Percentiles rank a stretch among this genome's conserved stretches.
Evolutionary conservation across 768 basidiomycete genomes (phyloP).

Genomic region (Fomitopsis pulvina): DNA sequence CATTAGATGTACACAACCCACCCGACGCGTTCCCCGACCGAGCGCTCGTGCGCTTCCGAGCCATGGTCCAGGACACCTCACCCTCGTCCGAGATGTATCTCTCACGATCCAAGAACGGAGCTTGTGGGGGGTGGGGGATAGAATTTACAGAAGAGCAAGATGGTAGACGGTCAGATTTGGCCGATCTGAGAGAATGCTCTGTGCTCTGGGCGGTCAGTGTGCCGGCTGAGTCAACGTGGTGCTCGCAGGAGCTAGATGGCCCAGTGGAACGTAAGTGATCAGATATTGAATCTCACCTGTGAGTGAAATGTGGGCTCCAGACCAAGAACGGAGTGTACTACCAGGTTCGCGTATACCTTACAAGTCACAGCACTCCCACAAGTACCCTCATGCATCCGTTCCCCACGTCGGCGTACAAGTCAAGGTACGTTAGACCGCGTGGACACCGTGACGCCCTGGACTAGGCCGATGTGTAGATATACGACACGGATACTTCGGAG

Average conservation of each 20-base stretch:
- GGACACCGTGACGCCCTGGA: neutral
- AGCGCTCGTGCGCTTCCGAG: conserved; percentile 65
- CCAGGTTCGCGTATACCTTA: conserved; percentile 3
- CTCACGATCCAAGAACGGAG: conserved; percentile 32
- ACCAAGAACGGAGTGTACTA: neutral
- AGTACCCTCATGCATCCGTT: conserved; percentile 50
- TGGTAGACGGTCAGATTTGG: conserved; percentile 36
- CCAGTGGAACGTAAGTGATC: conserved; percentile 15
- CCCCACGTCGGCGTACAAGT: conserved; percentile 66
- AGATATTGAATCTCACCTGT: neutral
- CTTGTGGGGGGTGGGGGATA: conserved; percentile 75
- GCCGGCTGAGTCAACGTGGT: conserved; percentile 64
- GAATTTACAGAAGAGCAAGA: conserved; percentile 20
- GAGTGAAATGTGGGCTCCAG: neutral
- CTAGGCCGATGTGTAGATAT: conserved; percentile 38
- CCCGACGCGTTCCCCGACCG: conserved; percentile 43
- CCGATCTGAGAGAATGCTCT: conserved; percentile 52
- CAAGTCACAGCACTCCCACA: conserved; percentile 39
- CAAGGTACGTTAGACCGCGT: conserved; percentile 40
- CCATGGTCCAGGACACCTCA: conserved; percentile 82
- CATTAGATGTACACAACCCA: conserved; percentile 39
- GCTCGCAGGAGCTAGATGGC: conserved; percentile 25
- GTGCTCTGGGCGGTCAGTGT: conserved; percentile 71
- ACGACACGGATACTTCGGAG: conserved; percentile 39
- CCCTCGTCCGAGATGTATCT: conserved; percentile 68